Percentiles rank a stretch among this genome's conserved stretches.
These are phyloP conservation scores for Alternaria sp. DNA, from an alignment of 2,329 filamentous ascomycete genomes.

Conservation along the genomic window DNA sequence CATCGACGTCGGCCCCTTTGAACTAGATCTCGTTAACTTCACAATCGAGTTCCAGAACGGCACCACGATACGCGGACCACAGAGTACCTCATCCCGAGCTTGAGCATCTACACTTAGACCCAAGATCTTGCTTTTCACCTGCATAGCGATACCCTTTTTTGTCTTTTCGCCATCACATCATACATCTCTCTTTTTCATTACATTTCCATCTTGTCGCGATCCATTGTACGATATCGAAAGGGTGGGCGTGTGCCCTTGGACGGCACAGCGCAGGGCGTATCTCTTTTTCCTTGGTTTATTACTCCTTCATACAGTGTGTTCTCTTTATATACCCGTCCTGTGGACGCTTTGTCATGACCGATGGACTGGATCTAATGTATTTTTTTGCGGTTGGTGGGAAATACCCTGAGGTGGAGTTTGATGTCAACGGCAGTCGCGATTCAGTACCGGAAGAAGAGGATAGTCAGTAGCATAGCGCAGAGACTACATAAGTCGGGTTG, in stretches of 20 bases:
- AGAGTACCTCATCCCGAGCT: slow-evolving; percentile 5
- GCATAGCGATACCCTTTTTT: slow-evolving; percentile 26
- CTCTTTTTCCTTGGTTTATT: slow-evolving; percentile 1
- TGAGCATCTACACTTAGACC: neutral
- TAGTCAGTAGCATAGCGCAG: slow-evolving; percentile 4
- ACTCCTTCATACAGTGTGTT: slow-evolving; percentile 7
- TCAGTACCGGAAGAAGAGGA: slow-evolving; percentile 1
- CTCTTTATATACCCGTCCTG: slow-evolving; percentile 31
- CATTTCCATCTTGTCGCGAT: neutral
- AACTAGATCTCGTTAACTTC: slow-evolving; percentile 39
- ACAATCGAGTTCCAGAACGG: slow-evolving; percentile 43
- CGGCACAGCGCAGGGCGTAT: slow-evolving; percentile 1
- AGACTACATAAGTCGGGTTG: neutral
- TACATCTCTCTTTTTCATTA: neutral
- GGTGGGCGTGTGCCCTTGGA: slow-evolving; percentile 1
- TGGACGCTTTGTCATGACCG: slow-evolving; percentile 23
- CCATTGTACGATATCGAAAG: slow-evolving; percentile 16
- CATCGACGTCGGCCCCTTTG: slow-evolving; percentile 39
- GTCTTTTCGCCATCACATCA: slow-evolving; percentile 4
- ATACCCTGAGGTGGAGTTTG: slow-evolving; percentile 20
- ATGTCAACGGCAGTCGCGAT: slow-evolving; percentile 3
- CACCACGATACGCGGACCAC: slow-evolving; percentile 33
- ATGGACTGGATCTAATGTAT: slow-evolving; percentile 41
- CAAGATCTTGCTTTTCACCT: slow-evolving; percentile 1
- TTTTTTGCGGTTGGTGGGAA: slow-evolving; percentile 12